Conservation (phyloP, 495 filamentous ascomycete species). For the Wilcoxina mikolae region DNA sequence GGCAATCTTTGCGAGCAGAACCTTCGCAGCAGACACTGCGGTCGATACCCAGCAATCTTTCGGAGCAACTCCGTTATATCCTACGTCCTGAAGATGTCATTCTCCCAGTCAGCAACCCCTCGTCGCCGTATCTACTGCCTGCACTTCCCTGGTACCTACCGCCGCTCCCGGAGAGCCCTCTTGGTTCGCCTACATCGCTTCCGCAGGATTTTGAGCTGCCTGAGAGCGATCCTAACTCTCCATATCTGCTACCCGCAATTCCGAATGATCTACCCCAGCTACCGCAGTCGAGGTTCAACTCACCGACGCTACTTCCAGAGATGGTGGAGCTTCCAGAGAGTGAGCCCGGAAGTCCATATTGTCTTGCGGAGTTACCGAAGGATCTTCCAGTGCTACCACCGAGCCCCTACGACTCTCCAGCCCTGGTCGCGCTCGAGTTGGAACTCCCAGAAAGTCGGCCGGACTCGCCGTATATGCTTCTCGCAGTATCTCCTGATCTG, state of each 20-base stretch:
- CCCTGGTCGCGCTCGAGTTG: neutral
- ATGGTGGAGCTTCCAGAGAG: conserved; percentile 3
- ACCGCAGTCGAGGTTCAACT: neutral
- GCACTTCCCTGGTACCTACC: neutral
- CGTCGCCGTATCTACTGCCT: neutral
- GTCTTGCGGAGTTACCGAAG: neutral
- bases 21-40: neutral
- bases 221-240: neutral
- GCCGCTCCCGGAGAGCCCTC: conserved; percentile 1
- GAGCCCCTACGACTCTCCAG: neutral
- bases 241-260: neutral
- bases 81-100: neutral
- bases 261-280: conserved; percentile 1
- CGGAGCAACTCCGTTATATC: neutral
- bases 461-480: conserved; percentile 2
- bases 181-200: neutral
- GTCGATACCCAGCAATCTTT: neutral
- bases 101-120: conserved; percentile 3
- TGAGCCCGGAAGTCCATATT: neutral
- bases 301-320: neutral
- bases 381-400: conserved; percentile 1
- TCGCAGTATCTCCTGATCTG: neutral
- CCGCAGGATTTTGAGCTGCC: neutral
- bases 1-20: too few species aligned
- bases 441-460: neutral